Base-by-base conservation (phyloP, 2,329 filamentous ascomycete species). In the Drechslerella coelobrocha region DNA sequence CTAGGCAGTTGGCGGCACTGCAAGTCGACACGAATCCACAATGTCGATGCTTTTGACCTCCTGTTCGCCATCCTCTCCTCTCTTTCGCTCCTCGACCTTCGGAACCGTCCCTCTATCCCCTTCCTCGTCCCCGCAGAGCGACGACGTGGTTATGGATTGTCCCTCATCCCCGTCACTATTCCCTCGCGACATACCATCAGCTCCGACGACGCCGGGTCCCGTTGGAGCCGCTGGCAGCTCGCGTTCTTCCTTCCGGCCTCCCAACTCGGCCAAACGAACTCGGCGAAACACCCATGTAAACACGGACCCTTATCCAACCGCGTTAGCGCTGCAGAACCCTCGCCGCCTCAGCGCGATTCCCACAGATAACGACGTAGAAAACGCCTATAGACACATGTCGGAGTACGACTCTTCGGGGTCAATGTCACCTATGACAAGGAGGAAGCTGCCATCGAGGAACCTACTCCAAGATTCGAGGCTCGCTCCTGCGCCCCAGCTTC, bases 111-210 rank as follows among this genome's bases (percentile, higher is more conserved):
- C 66, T 12, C 41, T 63, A 12, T 71, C 66, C 10, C 66, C 66
- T 9, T 71, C 66, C 2, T 41, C 62, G 24, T 71, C 66, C 2
- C 59, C 66, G 3, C 59, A 60, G 21, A 63, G 51, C 31, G 66
- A 63, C 29, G 66, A 71, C 31, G 54, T 71, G 45, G 47, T 71
- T n/a, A 63, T 71, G 66, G 66, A 71, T 27, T 71, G 59, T 19
- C 66, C 66, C 4, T 63, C 66, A 4, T 71, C 66, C 17, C 66
- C 66, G 2, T 63, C 66, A 9, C 59, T 71, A 31, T 63, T 59
- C 39, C 53, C 59, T 2, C 52, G 59, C 23, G 66, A 71, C 34
- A 63, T 71, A 17, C 66, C 66, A 31, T 59, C 66, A 8, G 62
- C 66, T 3, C 66, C 66, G 2, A 71, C 66, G n/a, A 71, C 66